phyloP scores from a whole-genome alignment of 2,329 filamentous ascomycete genomes.

The Exophiala oligosperma region DNA sequence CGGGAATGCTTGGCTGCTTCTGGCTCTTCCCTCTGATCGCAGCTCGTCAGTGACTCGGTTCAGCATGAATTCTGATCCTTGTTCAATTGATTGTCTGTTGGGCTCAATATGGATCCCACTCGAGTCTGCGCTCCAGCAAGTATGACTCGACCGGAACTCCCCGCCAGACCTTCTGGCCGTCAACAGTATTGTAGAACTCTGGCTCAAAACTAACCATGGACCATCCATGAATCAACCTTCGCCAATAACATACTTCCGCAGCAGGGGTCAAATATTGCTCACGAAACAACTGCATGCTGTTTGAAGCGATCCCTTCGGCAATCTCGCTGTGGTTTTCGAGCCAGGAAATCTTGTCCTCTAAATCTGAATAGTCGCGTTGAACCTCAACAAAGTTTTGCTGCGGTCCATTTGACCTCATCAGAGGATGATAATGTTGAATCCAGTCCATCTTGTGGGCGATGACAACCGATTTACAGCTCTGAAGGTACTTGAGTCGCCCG shows the following conservation, averaged over 20 bases:
- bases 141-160: constrained; percentile 45
- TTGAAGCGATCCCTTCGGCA: constrained; percentile 53
- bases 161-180: constrained; percentile 34
- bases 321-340: constrained; percentile 44
- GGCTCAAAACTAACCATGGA: constrained; percentile 44
- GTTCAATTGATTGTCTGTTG: too few species aligned
- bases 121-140: constrained; percentile 32
- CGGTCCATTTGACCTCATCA: constrained; percentile 46
- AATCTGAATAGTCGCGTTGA: constrained; percentile 57
- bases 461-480: constrained; percentile 53
- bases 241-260: constrained; percentile 58
- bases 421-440: constrained; percentile 50
- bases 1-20: too few species aligned
- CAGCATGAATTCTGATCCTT: too few species aligned
- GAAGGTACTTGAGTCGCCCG: constrained; percentile 54
- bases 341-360: constrained; percentile 45
- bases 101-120: constrained; percentile 28
- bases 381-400: constrained; percentile 54
- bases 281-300: constrained; percentile 49
- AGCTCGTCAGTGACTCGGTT: too few species aligned
- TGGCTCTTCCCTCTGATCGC: too few species aligned
- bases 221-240: constrained; percentile 45
- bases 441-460: constrained; percentile 51
- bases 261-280: constrained; percentile 56
- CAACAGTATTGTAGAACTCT: constrained; percentile 34